These are phyloP conservation scores for Elsinoe perseae DNA, from an alignment of 2,329 filamentous ascomycete species.

Conservation along the genomic window DNA sequence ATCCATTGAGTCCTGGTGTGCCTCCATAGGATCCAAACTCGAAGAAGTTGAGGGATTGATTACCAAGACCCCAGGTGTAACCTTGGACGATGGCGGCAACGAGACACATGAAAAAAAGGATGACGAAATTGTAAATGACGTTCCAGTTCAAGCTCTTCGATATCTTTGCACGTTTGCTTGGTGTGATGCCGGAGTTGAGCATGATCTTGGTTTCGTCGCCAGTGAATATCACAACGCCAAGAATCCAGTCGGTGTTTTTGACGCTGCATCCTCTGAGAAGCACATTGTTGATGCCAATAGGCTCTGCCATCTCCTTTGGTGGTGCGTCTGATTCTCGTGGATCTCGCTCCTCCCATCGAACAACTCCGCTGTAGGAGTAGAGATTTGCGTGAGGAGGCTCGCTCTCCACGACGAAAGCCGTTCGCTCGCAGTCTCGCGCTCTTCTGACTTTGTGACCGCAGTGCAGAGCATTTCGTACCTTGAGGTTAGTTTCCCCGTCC, in stretches of 20 bases:
- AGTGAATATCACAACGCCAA: slow-evolving; percentile 89
- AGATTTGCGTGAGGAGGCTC: slow-evolving; percentile 88
- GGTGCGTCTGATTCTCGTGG: slow-evolving; percentile 54
- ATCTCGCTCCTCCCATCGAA: slow-evolving; percentile 75
- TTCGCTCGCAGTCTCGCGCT: slow-evolving; percentile 82
- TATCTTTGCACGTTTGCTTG: slow-evolving; percentile 85
- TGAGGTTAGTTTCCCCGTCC: slow-evolving; percentile 95
- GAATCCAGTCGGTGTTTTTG: slow-evolving; percentile 90
- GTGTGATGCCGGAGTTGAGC: slow-evolving; percentile 94
- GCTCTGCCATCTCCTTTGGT: slow-evolving; percentile 75
- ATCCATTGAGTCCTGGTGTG: slow-evolving; percentile 68
- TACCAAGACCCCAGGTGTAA: slow-evolving; percentile 64
- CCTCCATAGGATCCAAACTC: slow-evolving; percentile 68
- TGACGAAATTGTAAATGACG: slow-evolving; percentile 90
- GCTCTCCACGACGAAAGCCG: slow-evolving; percentile 82
- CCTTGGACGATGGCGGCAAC: slow-evolving; percentile 79
- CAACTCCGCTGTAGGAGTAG: slow-evolving; percentile 86
- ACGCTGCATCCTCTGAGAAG: slow-evolving; percentile 88
- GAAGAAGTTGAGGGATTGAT: slow-evolving; percentile 72
- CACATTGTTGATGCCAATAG: slow-evolving; percentile 90
- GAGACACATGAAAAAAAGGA: slow-evolving; percentile 84
- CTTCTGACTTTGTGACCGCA: slow-evolving; percentile 77
- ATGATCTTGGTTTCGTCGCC: slow-evolving; percentile 98
- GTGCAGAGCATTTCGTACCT: slow-evolving; percentile 84
- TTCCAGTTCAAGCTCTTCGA: slow-evolving; percentile 94